Evolutionary conservation across 805 yeast genomes (phyloP).

Genomic region (Cyberlindnera americana): DNA sequence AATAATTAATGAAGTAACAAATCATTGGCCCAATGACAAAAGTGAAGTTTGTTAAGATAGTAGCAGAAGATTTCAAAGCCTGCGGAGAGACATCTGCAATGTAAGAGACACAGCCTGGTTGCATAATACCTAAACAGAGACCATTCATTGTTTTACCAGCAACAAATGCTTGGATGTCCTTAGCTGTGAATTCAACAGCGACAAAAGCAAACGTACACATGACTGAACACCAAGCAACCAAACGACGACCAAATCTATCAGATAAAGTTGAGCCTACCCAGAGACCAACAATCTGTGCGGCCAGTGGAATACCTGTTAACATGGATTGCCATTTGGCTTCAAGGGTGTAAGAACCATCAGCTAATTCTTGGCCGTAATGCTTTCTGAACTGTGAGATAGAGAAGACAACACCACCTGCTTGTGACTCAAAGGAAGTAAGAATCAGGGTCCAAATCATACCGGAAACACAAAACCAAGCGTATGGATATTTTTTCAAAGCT

Average conservation of each 20-base stretch:
- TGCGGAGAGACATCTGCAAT: constrained; percentile 40
- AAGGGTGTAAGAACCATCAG: constrained; percentile 31
- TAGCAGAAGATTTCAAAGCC: constrained; percentile 35
- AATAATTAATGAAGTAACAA: constrained; percentile 30
- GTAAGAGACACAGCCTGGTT: constrained; percentile 34
- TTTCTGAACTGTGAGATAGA: constrained; percentile 33
- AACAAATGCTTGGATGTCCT: no score
- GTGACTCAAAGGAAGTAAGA: constrained; percentile 41
- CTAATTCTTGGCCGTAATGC: constrained; percentile 32
- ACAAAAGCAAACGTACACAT: constrained; percentile 39
- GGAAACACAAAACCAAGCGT: no score
- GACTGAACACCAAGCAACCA: constrained; percentile 34
- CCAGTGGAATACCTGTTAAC: constrained; percentile 29
- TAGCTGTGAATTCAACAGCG: constrained; percentile 30
- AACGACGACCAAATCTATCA: constrained; percentile 35
- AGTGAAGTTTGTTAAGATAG: constrained; percentile 36
- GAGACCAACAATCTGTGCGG: constrained; percentile 31
- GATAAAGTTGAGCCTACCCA: constrained; percentile 20
- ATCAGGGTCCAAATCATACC: constrained; percentile 36
- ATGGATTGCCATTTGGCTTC: constrained; percentile 43
- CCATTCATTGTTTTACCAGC: constrained; percentile 27
- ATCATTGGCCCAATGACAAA: constrained; percentile 35
- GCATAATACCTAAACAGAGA: constrained; percentile 34
- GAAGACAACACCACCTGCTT: constrained; percentile 34
- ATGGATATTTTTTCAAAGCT: constrained; percentile 37